Base-by-base conservation (phyloP, 768 basidiomycete genomes). In the Harrya chromipes region DNA sequence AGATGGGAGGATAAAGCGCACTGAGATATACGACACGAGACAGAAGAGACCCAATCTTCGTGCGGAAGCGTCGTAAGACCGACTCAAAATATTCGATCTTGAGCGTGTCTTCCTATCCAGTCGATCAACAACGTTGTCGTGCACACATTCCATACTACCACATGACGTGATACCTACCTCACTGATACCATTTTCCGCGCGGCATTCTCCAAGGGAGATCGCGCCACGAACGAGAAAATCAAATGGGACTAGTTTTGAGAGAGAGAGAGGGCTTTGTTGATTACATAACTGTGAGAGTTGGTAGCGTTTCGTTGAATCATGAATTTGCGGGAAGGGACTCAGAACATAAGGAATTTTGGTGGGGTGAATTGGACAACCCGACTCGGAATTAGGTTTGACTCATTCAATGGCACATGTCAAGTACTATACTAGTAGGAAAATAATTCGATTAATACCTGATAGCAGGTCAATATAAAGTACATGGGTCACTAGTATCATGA, bases 1-100 rank as follows among this genome's bases (percentile, higher is more conserved):
- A 8, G 9, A 42, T n/a, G 19, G 24, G 4, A 35, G 3, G 31
- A 13, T 16, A 5, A 50, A 12, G 1, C 62, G 20, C 24, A 64
- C 61, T 52, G 50, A 51, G 73, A 70, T 41, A 80, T 61, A 54
- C 75, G 67, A 62, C 82, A 85, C 6, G 82, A 84, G 17, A 91
- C 78, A 14, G 84, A 83, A 2, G 91, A 93, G 1, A 97, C 88
- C 95, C 95, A 98, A 55, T 97, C 94, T 46, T 97, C 87, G 54
- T 93, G 89, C 2, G 89, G 85, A 45, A 92, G 72, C 41, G 85
- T 78, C 0, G 85, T 79, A 95, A 74, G 1, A 94, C 77, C 14
- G 87, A 90, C 68, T 92, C 85, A 49, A 97, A 84, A 70, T 95
- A 95, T 68, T 95, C 93, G 39, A 97, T 82, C 61, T 94, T 85